These are phyloP conservation scores for Hyphopichia wangnamkhiaoensis DNA, from an alignment of 1,139 yeast species.

Conservation along the genomic window DNA sequence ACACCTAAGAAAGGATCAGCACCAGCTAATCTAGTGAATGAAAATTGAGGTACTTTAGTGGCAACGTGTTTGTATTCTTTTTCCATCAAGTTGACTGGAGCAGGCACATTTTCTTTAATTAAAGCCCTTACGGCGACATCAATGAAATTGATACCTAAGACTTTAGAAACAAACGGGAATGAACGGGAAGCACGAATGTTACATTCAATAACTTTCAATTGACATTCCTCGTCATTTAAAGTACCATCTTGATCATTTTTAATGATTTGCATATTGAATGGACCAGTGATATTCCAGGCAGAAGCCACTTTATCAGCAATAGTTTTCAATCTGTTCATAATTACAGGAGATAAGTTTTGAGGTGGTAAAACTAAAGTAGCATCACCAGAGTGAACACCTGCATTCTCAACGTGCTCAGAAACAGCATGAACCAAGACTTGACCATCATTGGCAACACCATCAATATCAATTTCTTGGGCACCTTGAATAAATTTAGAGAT, in stretches of 20 bases:
- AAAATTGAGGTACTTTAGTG: slow-evolving; percentile 96
- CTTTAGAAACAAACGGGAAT: slow-evolving; percentile 98
- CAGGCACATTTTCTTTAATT: slow-evolving; percentile 69
- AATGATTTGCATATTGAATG: slow-evolving; percentile 94
- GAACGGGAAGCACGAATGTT: slow-evolving; percentile 98
- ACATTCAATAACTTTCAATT: slow-evolving; percentile 95
- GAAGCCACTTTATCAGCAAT: slow-evolving; percentile 57
- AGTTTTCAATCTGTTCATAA: slow-evolving; percentile 67
- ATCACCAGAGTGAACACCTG: slow-evolving; percentile 99
- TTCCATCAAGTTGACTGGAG: slow-evolving; percentile 69
- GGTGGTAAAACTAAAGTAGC: slow-evolving; percentile 98
- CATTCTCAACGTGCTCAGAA: slow-evolving; percentile 98
- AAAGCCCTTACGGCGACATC: slow-evolving; percentile 91
- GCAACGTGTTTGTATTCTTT: slow-evolving; percentile 75
- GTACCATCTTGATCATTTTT: slow-evolving; percentile 67
- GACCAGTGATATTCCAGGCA: slow-evolving; percentile 96
- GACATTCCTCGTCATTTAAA: slow-evolving; percentile 48
- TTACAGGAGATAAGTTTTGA: slow-evolving; percentile 82
- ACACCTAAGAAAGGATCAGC: slow-evolving; percentile 99
- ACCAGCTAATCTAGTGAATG: slow-evolving; percentile 96
- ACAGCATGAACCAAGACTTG: slow-evolving; percentile 95
- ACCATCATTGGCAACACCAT: slow-evolving; percentile 96
- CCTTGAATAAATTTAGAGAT: slow-evolving; percentile 96
- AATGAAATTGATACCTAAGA: slow-evolving; percentile 88
- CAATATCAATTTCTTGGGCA: slow-evolving; percentile 98